Conservation (phyloP, 495 filamentous ascomycete species). For the Penicillium ochrochloron region DNA sequence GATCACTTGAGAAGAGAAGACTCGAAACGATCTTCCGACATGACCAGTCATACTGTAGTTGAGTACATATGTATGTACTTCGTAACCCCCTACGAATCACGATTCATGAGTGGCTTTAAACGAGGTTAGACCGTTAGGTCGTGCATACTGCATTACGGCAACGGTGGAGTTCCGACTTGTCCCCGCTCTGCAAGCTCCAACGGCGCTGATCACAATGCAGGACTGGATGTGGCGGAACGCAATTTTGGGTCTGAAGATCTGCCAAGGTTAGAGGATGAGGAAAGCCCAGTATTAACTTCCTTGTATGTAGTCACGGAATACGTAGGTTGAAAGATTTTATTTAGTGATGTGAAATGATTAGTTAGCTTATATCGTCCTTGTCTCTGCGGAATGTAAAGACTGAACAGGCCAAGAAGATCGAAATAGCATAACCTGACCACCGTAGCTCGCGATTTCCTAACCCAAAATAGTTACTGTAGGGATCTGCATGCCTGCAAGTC, state of each 20-base stretch:
- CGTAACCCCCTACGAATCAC: not conserved
- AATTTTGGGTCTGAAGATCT: conserved; percentile 7
- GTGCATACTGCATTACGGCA: not conserved
- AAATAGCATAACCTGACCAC: not conserved
- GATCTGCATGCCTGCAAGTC: not conserved
- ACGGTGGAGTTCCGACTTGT: not conserved
- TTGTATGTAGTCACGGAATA: not conserved
- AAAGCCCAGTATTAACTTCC: not conserved
- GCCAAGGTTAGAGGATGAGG: not conserved
- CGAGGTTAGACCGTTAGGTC: not conserved
- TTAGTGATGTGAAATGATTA: not conserved
- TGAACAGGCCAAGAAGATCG: too few relatives aligned
- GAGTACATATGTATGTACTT: not conserved
- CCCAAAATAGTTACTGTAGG: not conserved
- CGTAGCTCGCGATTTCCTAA: not conserved
- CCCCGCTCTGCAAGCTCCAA: conserved; percentile 18
- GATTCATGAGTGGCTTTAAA: not conserved
- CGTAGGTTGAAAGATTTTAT: not conserved
- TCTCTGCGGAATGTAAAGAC: not conserved
- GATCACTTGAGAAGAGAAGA: not conserved
- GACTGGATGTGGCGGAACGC: not conserved
- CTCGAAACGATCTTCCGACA: not conserved
- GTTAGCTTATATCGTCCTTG: not conserved
- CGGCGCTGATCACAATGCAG: conserved; percentile 23
- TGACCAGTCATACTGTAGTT: not conserved